Evolutionary conservation across 768 basidiomycete species (phyloP).

Genomic region (Mycena sanguinolenta): DNA sequence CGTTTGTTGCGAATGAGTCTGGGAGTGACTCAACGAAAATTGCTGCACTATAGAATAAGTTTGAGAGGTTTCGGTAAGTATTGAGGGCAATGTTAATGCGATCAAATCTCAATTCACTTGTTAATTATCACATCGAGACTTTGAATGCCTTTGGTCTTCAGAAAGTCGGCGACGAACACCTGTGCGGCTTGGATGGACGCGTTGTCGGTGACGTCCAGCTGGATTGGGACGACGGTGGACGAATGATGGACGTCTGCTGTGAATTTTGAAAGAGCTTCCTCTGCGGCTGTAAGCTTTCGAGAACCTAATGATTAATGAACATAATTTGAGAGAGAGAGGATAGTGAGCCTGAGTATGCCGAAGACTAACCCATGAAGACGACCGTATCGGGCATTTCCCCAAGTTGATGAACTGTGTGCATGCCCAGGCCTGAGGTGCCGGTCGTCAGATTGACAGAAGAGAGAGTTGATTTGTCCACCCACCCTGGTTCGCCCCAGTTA

Average conservation of each 20-base stretch:
- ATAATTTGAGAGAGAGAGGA: no score
- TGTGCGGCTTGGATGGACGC: slow-evolving; percentile 20
- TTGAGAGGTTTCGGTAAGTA: no score
- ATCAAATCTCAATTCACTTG: slow-evolving; percentile 29
- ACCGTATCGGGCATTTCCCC: not conserved
- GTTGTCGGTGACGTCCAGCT: not conserved
- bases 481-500: no score
- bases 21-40: not conserved
- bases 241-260: slow-evolving; percentile 10
- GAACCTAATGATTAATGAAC: slow-evolving; percentile 15
- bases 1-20: not conserved
- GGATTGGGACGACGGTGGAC: not conserved
- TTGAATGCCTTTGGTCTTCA: not conserved
- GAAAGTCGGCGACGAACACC: not conserved
- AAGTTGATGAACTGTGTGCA: not conserved
- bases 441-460: not conserved
- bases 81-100: no score
- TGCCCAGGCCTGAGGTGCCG: not conserved
- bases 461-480: not conserved
- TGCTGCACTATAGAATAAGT: not conserved
- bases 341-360: no score
- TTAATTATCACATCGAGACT: slow-evolving; percentile 26
- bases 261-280: slow-evolving; percentile 17
- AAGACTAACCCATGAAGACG: not conserved
- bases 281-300: slow-evolving; percentile 18